Evolutionary conservation across 495 filamentous ascomycete species (phyloP), one percentile per base, ranked within the genome.

Genomic region (Podospora pseudocomata): DNA sequence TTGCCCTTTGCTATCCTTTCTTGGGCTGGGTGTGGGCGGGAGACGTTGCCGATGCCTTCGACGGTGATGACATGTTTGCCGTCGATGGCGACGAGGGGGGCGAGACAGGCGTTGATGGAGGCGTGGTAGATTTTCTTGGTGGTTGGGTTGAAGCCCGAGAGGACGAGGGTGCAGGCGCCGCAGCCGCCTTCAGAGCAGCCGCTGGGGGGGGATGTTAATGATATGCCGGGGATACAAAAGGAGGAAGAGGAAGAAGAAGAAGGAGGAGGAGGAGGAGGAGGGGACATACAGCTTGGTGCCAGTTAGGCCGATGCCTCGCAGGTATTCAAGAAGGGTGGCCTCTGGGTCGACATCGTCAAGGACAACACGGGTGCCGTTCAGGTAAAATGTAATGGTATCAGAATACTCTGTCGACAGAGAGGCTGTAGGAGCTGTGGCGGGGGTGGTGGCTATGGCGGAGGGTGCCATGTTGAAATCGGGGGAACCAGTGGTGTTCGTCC

Each of bases 61-160:
- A 99, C 88, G 7, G 95, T 99, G 72, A 99, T 94, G 69, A 99
- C 94, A 85, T 99, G 95, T 78, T 99, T 99, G 27, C 95, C 95
- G 79, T 97, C 95, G 16, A 99, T 86, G 68, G 92, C 94, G 34
- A 93, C 89, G 63, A 99, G 83, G 0, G 95, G 95, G 16, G 94
- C 94, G 39, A 99, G 85, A 76, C 95, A 99, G 56, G 95, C 95
- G 75, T 98, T 98, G 64, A 97, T 91, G 23, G 89, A 92, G 64
- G 93, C 92, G 78, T 98, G 93, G 73, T 97, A 96, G 67, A 97
- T 89, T 73, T 90, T 85, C 75, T 89, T 91, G 58, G 92, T 96
- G 7, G 94, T 97, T 18, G 92, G 92, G 77, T 97, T 97, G 72
- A 90, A 88, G 77, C 97, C 93, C 18, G 91, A 95, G 27, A 99